These are phyloP conservation scores for Leucogyrophana mollusca DNA, from an alignment of 768 basidiomycete genomes.

Conservation along the genomic window DNA sequence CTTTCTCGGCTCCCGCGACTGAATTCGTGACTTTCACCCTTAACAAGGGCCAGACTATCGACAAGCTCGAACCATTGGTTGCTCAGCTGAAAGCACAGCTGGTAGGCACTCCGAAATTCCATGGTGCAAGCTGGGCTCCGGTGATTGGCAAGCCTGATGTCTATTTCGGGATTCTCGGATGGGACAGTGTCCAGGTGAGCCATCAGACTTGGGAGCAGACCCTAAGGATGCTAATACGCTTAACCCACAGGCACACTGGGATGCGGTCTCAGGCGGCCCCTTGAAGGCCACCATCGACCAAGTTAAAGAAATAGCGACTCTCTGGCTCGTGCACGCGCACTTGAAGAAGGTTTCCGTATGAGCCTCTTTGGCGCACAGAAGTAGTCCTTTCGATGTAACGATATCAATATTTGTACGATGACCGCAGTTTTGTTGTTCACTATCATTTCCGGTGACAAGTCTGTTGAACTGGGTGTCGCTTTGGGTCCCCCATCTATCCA, in stretches of 20 bases:
- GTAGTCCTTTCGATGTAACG: neutral
- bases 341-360: slow-evolving; percentile 13
- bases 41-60: slow-evolving; percentile 19
- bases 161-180: slow-evolving; percentile 33
- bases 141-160: slow-evolving; percentile 15
- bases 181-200: slow-evolving; percentile 33
- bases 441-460: too few relatives aligned
- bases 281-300: slow-evolving; percentile 26
- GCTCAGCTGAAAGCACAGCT: slow-evolving; percentile 19
- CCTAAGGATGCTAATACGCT: slow-evolving; percentile 1
- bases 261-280: slow-evolving; percentile 27
- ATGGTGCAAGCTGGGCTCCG: slow-evolving; percentile 29
- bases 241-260: slow-evolving; percentile 32
- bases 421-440: neutral
- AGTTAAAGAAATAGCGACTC: slow-evolving; percentile 22
- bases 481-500: too few relatives aligned
- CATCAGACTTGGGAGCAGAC: neutral
- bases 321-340: slow-evolving; percentile 30
- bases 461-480: too few relatives aligned
- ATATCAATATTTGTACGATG: neutral
- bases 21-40: slow-evolving; percentile 34
- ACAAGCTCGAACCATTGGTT: slow-evolving; percentile 19
- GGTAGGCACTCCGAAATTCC: slow-evolving; percentile 17
- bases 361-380: neutral
- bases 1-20: slow-evolving; percentile 25